A percentile compares a stretch with the other conserved stretches of the same genome.
Conservation (phyloP, 2,329 filamentous ascomycete genomes). For the Cercospora berteroae region DNA sequence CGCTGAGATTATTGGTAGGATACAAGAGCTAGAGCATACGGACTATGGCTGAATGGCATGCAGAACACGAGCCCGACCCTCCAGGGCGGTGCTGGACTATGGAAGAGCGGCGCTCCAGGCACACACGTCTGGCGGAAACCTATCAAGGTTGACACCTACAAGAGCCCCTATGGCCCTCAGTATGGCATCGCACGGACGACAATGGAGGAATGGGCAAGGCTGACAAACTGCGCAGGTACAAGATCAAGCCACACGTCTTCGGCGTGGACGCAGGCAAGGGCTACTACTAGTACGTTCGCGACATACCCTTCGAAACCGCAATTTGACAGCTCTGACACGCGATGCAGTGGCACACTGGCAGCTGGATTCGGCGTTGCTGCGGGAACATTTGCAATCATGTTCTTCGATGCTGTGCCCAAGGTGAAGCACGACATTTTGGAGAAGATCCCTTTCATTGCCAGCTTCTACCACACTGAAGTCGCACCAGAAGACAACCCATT, state of each 20-base stretch:
- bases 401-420: slow-evolving; percentile 60
- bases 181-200: slow-evolving; percentile 40
- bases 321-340: slow-evolving; percentile 1
- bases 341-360: slow-evolving; percentile 48
- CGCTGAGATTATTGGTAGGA: slow-evolving; percentile 32
- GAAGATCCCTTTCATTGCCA: slow-evolving; percentile 58
- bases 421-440: slow-evolving; percentile 43
- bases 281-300: slow-evolving; percentile 9
- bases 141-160: slow-evolving; percentile 50
- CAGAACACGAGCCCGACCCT: slow-evolving; percentile 17
- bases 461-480: slow-evolving; percentile 57
- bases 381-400: slow-evolving; percentile 61
- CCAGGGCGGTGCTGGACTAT: slow-evolving; percentile 19
- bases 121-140: slow-evolving; percentile 39
- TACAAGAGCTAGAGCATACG: not conserved
- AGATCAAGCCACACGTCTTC: slow-evolving; percentile 48
- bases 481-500: slow-evolving; percentile 64
- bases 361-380: slow-evolving; percentile 57
- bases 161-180: slow-evolving; percentile 59
- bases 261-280: slow-evolving; percentile 37
- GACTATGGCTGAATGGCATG: slow-evolving; percentile 12
- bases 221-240: slow-evolving; percentile 46
- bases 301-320: not conserved
- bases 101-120: slow-evolving; percentile 20
- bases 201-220: not conserved